Evolutionary conservation across 805 yeast species (phyloP).

Genomic region (Hyphopichia homilentoma): DNA sequence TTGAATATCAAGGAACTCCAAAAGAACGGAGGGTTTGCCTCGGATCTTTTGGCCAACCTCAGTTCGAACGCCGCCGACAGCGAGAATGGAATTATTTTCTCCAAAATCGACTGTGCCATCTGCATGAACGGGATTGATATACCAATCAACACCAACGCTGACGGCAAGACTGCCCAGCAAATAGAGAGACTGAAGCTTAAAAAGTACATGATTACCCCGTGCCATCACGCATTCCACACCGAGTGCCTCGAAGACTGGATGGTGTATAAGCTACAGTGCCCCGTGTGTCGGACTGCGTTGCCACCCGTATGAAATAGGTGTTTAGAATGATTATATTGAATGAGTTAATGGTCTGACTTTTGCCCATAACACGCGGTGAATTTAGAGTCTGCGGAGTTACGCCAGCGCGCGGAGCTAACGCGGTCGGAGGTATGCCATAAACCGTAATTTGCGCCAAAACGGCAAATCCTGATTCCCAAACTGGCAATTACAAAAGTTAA

Average conservation of each 20-base stretch:
- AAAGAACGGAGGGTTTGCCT: constrained; percentile 45
- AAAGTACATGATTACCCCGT: constrained; percentile 82
- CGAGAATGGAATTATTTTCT: constrained; percentile 24
- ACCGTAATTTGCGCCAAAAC: no score
- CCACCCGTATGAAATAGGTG: constrained; percentile 60
- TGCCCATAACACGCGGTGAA: background rate
- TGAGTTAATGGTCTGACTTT: background rate
- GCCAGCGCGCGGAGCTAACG: no score
- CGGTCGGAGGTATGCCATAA: no score
- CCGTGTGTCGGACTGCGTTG: constrained; percentile 80
- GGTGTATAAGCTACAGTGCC: constrained; percentile 89
- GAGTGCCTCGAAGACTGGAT: constrained; percentile 92
- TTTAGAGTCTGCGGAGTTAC: no score
- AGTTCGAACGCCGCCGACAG: constrained; percentile 19
- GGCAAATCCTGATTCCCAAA: no score
- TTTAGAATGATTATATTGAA: constrained; percentile 6
- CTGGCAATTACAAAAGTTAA: no score
- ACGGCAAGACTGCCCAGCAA: constrained; percentile 5
- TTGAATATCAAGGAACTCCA: constrained; percentile 59
- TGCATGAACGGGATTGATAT: constrained; percentile 80
- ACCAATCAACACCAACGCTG: constrained; percentile 32
- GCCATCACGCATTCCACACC: constrained; percentile 85
- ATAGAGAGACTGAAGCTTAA: constrained; percentile 24
- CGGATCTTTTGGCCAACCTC: constrained; percentile 43
- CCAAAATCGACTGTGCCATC: constrained; percentile 76